Conservation (phyloP, 1,284 basidiomycete species). For the Peniophora sp. region DNA sequence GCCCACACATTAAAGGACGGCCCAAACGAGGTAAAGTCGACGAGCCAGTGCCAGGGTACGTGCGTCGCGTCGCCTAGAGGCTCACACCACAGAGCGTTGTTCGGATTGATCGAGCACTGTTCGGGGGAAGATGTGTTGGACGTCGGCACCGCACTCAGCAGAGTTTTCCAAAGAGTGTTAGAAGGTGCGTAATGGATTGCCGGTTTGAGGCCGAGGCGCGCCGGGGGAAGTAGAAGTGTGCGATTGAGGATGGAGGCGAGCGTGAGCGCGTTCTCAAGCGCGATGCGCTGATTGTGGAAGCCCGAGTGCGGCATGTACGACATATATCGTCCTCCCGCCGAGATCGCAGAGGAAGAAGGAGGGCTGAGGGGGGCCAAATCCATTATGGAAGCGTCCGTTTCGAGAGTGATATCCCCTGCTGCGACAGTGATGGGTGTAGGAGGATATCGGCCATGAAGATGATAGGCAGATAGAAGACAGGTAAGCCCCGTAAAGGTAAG, state of each 20-base stretch:
- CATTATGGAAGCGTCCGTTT: too few relatives aligned
- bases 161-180: too few relatives aligned
- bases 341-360: slow-evolving; percentile 8
- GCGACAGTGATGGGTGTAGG: too few relatives aligned
- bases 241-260: slow-evolving; percentile 63
- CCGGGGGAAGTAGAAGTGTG: slow-evolving; percentile 66
- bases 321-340: slow-evolving; percentile 34
- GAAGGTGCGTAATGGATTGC: slow-evolving; percentile 51
- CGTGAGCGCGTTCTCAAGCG: slow-evolving; percentile 72
- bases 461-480: too few relatives aligned
- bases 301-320: slow-evolving; percentile 73
- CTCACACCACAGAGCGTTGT: slow-evolving; percentile 37
- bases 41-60: slow-evolving; percentile 63
- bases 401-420: too few relatives aligned
- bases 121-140: slow-evolving; percentile 38
- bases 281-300: slow-evolving; percentile 79
- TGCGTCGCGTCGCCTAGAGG: slow-evolving; percentile 44
- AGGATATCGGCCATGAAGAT: too few relatives aligned
- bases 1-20: slow-evolving; percentile 32
- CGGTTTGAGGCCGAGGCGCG: slow-evolving; percentile 54
- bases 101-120: slow-evolving; percentile 43
- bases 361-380: not conserved
- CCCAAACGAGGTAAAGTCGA: slow-evolving; percentile 37
- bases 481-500: too few relatives aligned
- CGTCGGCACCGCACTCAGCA: slow-evolving; percentile 23